These are phyloP conservation scores for Reutealis trisperma DNA, from an alignment of 345 rosid species.

Conservation along the genomic window DNA sequence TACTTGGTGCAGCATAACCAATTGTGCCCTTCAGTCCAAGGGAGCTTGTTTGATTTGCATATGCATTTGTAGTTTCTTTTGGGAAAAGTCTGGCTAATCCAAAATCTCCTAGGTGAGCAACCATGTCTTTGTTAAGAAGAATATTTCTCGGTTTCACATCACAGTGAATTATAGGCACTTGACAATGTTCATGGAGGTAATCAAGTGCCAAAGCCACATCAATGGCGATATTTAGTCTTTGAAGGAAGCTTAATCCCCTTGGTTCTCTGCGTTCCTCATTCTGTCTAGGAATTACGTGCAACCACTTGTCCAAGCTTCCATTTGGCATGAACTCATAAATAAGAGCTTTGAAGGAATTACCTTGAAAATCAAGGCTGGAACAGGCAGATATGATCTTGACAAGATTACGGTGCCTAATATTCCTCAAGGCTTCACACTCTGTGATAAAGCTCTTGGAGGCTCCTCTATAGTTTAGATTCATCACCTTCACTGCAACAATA, in stretches of 20 bases:
- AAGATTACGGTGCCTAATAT: neutral
- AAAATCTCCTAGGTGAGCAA: slow-evolving; percentile 25
- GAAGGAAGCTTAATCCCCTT: slow-evolving; percentile 18
- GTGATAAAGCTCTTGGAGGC: slow-evolving; percentile 2
- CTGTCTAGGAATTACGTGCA: neutral
- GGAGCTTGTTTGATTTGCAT: slow-evolving; percentile 30
- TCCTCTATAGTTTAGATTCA: neutral
- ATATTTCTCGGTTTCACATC: slow-evolving; percentile 28
- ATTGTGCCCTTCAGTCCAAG: slow-evolving; percentile 42
- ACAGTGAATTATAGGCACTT: slow-evolving; percentile 22
- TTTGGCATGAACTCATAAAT: neutral
- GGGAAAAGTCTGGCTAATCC: slow-evolving; percentile 21
- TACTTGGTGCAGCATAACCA: slow-evolving; percentile 50
- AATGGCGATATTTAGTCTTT: slow-evolving; percentile 20
- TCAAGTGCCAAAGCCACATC: slow-evolving; percentile 23
- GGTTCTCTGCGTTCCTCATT: neutral
- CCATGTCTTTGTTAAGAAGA: slow-evolving; percentile 23
- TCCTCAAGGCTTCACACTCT: neutral
- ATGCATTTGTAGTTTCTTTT: neutral
- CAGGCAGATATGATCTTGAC: neutral
- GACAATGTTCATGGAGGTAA: slow-evolving; percentile 26
- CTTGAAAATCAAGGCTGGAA: neutral
- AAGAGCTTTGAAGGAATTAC: neutral
- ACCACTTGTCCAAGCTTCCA: neutral
- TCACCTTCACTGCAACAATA: neutral